Percentiles rank a stretch among this genome's conserved stretches.
Conservation (phyloP, 352 stramenopile genomes). For the Pythium coloratum region DNA sequence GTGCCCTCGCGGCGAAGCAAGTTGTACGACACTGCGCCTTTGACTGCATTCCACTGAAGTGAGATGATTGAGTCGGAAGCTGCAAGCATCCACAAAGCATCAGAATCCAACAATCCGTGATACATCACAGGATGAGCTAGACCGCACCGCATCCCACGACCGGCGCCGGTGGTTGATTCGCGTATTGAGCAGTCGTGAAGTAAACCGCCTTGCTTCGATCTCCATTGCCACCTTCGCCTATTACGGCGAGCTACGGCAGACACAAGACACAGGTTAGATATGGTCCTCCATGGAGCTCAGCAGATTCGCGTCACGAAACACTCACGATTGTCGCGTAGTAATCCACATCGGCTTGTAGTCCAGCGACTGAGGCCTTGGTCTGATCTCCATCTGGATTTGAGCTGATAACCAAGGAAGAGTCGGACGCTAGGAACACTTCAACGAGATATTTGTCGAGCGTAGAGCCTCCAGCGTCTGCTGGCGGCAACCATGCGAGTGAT, state of each 20-base stretch:
- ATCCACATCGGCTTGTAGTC: slow-evolving; percentile 27
- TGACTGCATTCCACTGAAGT: slow-evolving; percentile 7
- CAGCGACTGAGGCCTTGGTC: slow-evolving; percentile 26
- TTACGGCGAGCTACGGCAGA: slow-evolving; percentile 32
- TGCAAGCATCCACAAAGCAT: neutral
- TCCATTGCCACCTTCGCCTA: slow-evolving; percentile 29
- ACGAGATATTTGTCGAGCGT: slow-evolving; percentile 42
- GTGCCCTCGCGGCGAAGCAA: slow-evolving; percentile 34
- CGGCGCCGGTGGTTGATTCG: slow-evolving; percentile 43
- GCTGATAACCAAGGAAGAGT: neutral
- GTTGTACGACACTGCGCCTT: slow-evolving; percentile 28
- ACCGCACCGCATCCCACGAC: slow-evolving; percentile 51
- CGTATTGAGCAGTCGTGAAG: slow-evolving; percentile 37
- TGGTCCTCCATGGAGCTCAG: neutral
- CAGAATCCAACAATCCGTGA: neutral
- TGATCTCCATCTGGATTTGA: slow-evolving; percentile 10
- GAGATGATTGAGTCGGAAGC: slow-evolving; percentile 7
- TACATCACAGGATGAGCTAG: neutral
- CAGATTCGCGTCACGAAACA: neutral
- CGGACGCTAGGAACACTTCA: slow-evolving; percentile 20
- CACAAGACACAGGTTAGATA: neutral
- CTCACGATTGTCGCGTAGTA: slow-evolving; percentile 57
- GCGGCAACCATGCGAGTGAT: slow-evolving; percentile 36
- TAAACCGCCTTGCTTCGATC: slow-evolving; percentile 37
- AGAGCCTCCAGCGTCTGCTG: slow-evolving; percentile 47